Evolutionary conservation across 768 basidiomycete genomes (phyloP).

Genomic region (Pleurotus sapidus): DNA sequence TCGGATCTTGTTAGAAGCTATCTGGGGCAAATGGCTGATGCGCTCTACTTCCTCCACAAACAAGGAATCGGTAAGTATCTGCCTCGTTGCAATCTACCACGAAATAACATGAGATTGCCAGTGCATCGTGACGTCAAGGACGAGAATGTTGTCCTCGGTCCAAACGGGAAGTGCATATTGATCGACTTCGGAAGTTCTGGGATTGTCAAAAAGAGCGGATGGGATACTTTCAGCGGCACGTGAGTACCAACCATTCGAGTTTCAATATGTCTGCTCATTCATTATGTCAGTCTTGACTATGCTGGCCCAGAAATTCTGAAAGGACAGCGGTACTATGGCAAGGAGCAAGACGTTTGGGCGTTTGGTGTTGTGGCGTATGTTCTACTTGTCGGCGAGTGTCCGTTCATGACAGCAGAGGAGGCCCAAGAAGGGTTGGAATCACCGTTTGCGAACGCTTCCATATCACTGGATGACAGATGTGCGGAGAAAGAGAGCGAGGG

Average conservation of each 20-base stretch:
- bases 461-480: constrained; percentile 78
- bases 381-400: constrained; percentile 88
- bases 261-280: constrained; percentile 10
- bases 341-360: constrained; percentile 98
- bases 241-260: constrained; percentile 38
- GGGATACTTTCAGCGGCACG: constrained; percentile 95
- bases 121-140: constrained; percentile 99
- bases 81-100: background rate
- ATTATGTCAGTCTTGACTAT: constrained; percentile 70
- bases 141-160: constrained; percentile 88
- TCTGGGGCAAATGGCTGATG: constrained; percentile 93
- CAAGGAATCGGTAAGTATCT: constrained; percentile 78
- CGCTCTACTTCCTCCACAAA: constrained; percentile 81
- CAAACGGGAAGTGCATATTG: constrained; percentile 79
- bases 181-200: constrained; percentile 98
- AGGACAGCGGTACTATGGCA: constrained; percentile 92
- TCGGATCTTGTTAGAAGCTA: constrained; percentile 74
- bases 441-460: constrained; percentile 73
- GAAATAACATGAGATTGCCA: constrained; percentile 24
- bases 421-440: constrained; percentile 82
- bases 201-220: constrained; percentile 76
- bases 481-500: constrained; percentile 72
- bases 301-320: constrained; percentile 95
- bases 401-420: constrained; percentile 87
- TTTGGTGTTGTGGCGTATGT: constrained; percentile 97